Percentiles rank a stretch among this genome's conserved stretches.
Conservation (phyloP, 2,329 filamentous ascomycete species). For the Paracoccidioides brasiliensis region DNA sequence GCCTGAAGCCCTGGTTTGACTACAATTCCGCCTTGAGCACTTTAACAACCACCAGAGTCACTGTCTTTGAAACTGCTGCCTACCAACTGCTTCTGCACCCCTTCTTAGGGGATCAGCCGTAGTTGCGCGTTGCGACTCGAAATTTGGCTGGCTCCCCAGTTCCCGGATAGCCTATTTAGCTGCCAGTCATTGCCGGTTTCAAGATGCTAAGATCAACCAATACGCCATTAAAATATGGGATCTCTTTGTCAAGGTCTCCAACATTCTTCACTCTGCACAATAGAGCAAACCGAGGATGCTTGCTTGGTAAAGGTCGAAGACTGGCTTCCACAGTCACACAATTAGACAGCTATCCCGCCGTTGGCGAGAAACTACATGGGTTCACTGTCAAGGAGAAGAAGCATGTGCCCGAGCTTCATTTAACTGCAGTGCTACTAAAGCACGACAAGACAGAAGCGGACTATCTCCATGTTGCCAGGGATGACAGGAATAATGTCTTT, state of each 20-base stretch:
- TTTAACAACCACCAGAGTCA: background rate
- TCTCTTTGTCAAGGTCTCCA: background rate
- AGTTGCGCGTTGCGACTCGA: background rate
- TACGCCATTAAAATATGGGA: background rate
- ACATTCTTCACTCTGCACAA: background rate
- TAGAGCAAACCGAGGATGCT: background rate
- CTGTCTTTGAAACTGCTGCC: background rate
- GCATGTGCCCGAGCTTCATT: constrained; percentile 83
- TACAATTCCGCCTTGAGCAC: background rate
- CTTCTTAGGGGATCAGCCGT: background rate
- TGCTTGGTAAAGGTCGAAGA: constrained; percentile 6
- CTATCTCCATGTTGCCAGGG: constrained; percentile 85
- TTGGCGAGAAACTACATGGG: constrained; percentile 78
- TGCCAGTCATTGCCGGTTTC: background rate
- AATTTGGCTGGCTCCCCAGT: background rate
- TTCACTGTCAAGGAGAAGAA: constrained; percentile 84
- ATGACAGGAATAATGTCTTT: constrained; percentile 98
- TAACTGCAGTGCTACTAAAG: constrained; percentile 78
- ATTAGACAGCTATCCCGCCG: constrained; percentile 59
- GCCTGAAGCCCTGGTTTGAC: background rate
- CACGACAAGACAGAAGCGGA: constrained; percentile 95
- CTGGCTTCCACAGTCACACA: constrained; percentile 54
- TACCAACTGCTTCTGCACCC: background rate
- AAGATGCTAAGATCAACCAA: constrained; percentile 8
- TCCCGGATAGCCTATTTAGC: background rate